phyloP scores from a whole-genome alignment of 345 rosid species.

The Linum lewisii region DNA sequence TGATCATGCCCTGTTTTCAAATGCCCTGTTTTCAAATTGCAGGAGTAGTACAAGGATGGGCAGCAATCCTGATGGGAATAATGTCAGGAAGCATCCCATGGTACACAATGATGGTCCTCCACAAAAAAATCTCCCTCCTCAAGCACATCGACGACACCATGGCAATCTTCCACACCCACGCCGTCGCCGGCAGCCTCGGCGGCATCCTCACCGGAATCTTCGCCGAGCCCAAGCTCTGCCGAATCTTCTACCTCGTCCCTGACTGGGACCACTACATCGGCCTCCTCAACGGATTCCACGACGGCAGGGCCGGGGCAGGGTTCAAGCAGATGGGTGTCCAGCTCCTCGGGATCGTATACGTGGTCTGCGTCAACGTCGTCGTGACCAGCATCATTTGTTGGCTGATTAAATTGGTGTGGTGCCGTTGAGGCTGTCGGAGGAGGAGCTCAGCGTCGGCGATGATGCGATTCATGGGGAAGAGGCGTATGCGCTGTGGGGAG shows the following conservation, averaged over 20 bases:
- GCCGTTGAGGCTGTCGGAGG: conserved; percentile 46
- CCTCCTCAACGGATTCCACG: conserved; percentile 35
- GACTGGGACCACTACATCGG: conserved; percentile 46
- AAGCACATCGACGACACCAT: conserved; percentile 57
- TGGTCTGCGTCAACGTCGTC: conserved; percentile 24
- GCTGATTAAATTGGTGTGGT: conserved; percentile 29
- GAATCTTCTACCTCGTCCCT: conserved; percentile 29
- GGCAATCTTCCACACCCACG: conserved; percentile 69
- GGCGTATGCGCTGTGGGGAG: conserved; percentile 65
- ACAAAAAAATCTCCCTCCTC: conserved; percentile 47
- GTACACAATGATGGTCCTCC: conserved; percentile 73
- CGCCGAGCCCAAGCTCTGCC: conserved; percentile 48
- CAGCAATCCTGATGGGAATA: conserved; percentile 52
- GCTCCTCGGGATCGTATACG: conserved; percentile 40
- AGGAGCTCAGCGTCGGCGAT: conserved; percentile 44
- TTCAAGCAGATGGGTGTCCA: conserved; percentile 49
- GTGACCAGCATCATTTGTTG: conserved; percentile 37
- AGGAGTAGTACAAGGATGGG: conserved; percentile 77
- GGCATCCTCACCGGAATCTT: conserved; percentile 56
- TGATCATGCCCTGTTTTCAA: no score
- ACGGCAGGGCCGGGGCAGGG: conserved; percentile 24
- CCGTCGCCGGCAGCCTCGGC: conserved; percentile 55
- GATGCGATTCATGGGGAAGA: conserved; percentile 64
- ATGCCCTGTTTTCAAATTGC: no score
- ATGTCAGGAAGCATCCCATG: conserved; percentile 65